phyloP scores from a whole-genome alignment of 139 green algal species.

The Auxenochlorella pyrenoidosa region DNA sequence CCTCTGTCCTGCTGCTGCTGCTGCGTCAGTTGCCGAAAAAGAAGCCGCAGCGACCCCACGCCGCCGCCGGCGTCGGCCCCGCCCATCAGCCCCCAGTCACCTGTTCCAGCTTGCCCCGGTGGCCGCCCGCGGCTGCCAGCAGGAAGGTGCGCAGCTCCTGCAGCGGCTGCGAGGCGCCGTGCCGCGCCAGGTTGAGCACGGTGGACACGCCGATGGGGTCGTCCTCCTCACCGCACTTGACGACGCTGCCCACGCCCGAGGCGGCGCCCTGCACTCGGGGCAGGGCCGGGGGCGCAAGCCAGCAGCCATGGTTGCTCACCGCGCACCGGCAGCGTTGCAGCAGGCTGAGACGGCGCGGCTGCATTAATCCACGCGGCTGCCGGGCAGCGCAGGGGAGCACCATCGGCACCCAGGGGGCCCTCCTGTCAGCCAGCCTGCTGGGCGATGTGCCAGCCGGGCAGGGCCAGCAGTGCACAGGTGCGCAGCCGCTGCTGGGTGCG shows the following conservation, averaged over 20 bases:
- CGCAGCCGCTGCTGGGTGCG: not conserved
- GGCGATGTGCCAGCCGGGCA: no score
- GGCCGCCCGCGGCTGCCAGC: conserved; percentile 32
- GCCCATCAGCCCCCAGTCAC: conserved; percentile 33
- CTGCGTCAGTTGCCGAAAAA: no score
- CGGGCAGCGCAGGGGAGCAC: no score
- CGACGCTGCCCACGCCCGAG: conserved; percentile 79
- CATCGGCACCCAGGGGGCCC: no score
- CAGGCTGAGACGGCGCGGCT: no score
- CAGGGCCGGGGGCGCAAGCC: not conserved
- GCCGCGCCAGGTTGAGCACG: conserved; percentile 64
- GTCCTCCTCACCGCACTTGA: conserved; percentile 86
- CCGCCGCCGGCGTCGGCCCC: not conserved
- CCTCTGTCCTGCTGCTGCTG: no score
- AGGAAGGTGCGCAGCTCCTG: conserved; percentile 73
- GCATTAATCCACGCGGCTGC: no score
- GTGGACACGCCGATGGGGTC: conserved; percentile 85
- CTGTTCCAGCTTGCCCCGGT: conserved; percentile 22
- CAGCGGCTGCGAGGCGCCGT: conserved; percentile 58
- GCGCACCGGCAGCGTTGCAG: no score
- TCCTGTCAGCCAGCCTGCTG: no score
- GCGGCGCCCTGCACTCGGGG: not conserved
- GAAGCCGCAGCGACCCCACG: not conserved
- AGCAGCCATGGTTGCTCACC: no score
- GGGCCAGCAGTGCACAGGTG: no score